Evolutionary conservation across 108 stramenopile species (phyloP), one percentile per base, ranked within the genome.

Genomic region (Cyclotella atomus): DNA sequence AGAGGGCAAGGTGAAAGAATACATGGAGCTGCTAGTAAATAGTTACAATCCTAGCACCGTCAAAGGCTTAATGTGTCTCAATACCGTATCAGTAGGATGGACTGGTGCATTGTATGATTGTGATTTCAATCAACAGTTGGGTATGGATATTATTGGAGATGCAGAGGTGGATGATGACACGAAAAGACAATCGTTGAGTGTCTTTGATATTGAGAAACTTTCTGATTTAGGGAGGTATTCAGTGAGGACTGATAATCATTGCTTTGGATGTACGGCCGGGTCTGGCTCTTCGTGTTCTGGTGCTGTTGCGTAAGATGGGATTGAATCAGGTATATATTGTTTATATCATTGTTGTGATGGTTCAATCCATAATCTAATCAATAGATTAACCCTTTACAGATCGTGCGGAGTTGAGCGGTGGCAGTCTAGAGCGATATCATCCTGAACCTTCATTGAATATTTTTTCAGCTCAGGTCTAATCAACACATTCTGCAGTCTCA

Each of bases 101-200:
- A 91, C 93, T 67, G 96, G 96, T 20, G 84, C 74, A 55, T 77
- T 92, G 1, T 99, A 84, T 68, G 98, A 99, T 79, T 99, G 98
- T 74, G 98, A 98, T 63, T 99, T 99, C 66, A 99, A 99, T 73
- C 97, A 99, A 76, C 98, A 99, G 71, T 69, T 98, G 23, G 97
- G 88, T 3, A 88, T 96, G 72, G 89, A 73, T 9, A 85, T 97
- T 53, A 79, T 71, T n/a, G 86, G 88, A 25, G 73, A 73, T 4
- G 73, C 74, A 0, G 52, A 71, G 30, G 59, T 34, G 16, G 15
- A 21, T 47, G 30, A 23, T 34, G 38, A 64, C 44, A 46, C 25
- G 23, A 36, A 65, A 52, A 74, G 62, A 34, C 63, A 71, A 34
- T 59, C 59, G 46, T 50, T 81, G 28, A 73, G 94, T 24, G 88